Conservation (phyloP, 768 basidiomycete genomes). For the Suillus decipiens region DNA sequence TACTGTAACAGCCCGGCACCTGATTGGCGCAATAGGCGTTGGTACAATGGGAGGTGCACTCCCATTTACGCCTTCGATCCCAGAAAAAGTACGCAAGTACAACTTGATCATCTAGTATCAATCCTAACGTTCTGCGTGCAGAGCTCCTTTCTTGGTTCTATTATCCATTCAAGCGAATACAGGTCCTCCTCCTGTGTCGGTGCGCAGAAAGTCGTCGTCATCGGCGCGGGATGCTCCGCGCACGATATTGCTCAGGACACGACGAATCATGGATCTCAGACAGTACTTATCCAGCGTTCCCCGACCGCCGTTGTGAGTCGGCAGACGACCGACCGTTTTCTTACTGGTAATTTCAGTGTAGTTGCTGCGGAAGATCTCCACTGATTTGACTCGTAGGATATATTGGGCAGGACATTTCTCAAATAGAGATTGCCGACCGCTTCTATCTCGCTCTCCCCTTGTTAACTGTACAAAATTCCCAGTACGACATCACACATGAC, state of each 20-base stretch:
- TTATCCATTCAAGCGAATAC: conserved; percentile 11
- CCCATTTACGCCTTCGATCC: background rate
- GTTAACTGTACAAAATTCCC: background rate
- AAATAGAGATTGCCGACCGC: conserved; percentile 16
- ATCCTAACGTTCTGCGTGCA: background rate
- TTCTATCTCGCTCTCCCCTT: conserved; percentile 15
- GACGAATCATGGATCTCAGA: conserved; percentile 4
- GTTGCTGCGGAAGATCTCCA: background rate
- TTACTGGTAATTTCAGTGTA: conserved; percentile 9
- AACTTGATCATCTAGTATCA: background rate
- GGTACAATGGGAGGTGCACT: conserved; percentile 6
- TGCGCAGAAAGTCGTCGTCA: conserved; percentile 7
- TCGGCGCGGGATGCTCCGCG: conserved; percentile 16
- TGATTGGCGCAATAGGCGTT: conserved; percentile 9
- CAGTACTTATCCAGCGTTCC: conserved; percentile 14
- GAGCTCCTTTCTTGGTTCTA: conserved; percentile 8
- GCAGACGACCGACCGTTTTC: conserved; percentile 4
- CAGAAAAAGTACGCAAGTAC: background rate
- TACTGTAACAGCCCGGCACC: conserved; percentile 2
- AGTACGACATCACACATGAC: background rate
- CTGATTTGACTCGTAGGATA: conserved; percentile 6
- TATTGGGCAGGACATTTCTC: conserved; percentile 12
- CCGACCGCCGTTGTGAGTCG: conserved; percentile 12
- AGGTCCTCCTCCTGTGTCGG: background rate
- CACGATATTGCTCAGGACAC: conserved; percentile 18